A percentile compares a stretch with the other conserved stretches of the same genome.
These are phyloP conservation scores for Pestalotiopsis sp. DNA, from an alignment of 2,329 filamentous ascomycete species.

Conservation along the genomic window DNA sequence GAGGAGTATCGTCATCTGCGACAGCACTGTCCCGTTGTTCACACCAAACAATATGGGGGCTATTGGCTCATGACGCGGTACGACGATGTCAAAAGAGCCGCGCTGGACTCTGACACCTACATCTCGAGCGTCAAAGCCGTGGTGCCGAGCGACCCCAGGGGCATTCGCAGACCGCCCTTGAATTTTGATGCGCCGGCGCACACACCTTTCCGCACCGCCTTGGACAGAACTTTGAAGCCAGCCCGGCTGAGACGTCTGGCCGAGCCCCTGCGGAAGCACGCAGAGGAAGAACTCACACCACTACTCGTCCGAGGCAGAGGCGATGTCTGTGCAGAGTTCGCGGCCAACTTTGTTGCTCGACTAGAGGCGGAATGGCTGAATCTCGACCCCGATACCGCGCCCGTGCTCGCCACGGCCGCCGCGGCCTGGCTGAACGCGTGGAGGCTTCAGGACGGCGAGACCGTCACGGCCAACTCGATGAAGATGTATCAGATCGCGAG, in stretches of 20 bases:
- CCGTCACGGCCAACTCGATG: constrained; percentile 17
- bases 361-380: constrained; percentile 25
- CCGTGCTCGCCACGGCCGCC: constrained; percentile 1
- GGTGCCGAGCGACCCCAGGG: constrained; percentile 19
- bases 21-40: constrained; percentile 18
- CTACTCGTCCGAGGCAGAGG: constrained; percentile 15
- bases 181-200: constrained; percentile 25
- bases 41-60: constrained; percentile 22
- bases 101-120: constrained; percentile 20
- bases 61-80: constrained; percentile 26
- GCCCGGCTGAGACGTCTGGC: constrained; percentile 18
- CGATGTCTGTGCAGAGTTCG: constrained; percentile 22
- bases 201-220: constrained; percentile 22
- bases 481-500: constrained; percentile 18
- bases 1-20: constrained; percentile 21
- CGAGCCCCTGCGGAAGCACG: constrained; percentile 16
- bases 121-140: constrained; percentile 21
- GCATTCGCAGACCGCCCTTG: constrained; percentile 21
- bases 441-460: constrained; percentile 21
- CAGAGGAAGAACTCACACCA: constrained; percentile 18
- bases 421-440: constrained; percentile 22
- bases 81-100: constrained; percentile 21
- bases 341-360: constrained; percentile 20
- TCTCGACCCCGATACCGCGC: constrained; percentile 20
- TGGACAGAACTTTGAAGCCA: constrained; percentile 22